phyloP scores from a whole-genome alignment of 768 basidiomycete genomes.

The Ramaria sp. region DNA sequence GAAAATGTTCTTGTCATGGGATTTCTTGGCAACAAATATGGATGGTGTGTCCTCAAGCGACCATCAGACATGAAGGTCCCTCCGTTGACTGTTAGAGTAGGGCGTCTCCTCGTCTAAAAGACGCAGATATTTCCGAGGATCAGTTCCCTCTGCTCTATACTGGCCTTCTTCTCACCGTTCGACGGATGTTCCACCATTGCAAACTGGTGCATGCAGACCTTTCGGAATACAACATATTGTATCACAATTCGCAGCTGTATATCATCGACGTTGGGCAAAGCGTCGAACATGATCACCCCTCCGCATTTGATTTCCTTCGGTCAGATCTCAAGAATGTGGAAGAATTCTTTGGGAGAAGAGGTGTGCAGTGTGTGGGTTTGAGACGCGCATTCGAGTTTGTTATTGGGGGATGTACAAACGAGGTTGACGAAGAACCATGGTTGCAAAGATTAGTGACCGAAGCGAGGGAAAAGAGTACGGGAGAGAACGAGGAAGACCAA shows the following conservation, averaged over 20 bases:
- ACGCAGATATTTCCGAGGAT: conserved; percentile 51
- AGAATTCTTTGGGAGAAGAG: conserved; percentile 77
- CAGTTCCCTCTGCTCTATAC: conserved; percentile 53
- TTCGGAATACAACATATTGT: conserved; percentile 96
- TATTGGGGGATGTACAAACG: conserved; percentile 37
- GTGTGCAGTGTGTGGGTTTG: conserved; percentile 68
- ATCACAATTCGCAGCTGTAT: conserved; percentile 68
- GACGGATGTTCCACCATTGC: conserved; percentile 83
- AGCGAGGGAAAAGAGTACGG: conserved; percentile 14
- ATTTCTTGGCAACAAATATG: conserved; percentile 73
- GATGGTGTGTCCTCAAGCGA: conserved; percentile 48
- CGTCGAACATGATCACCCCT: conserved; percentile 95
- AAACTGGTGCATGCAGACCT: conserved; percentile 95
- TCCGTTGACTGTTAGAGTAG: background rate
- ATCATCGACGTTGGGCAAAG: conserved; percentile 99
- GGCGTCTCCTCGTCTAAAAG: conserved; percentile 78
- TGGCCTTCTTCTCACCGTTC: conserved; percentile 69
- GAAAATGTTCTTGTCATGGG: conserved; percentile 97
- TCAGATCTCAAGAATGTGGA: conserved; percentile 88
- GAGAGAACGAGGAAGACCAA: conserved; percentile 13
- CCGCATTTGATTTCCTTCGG: conserved; percentile 92
- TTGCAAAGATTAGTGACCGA: conserved; percentile 26
- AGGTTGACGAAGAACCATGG: conserved; percentile 31
- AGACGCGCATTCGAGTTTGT: conserved; percentile 84
- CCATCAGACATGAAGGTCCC: background rate